Conservation (phyloP, 352 stramenopile species). For the Achlya hypogyna region DNA sequence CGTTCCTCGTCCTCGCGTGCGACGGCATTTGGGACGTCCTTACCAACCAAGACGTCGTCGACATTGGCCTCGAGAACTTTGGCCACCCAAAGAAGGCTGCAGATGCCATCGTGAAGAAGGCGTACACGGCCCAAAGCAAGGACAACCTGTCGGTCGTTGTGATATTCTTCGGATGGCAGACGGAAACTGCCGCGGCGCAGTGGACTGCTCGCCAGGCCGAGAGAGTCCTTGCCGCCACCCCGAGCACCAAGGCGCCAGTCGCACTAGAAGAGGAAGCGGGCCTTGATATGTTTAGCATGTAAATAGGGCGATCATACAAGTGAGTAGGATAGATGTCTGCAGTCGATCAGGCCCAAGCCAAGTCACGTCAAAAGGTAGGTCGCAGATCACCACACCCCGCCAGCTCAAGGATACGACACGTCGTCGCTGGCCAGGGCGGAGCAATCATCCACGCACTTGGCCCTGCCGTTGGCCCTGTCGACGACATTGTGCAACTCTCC, state of each 20-base stretch:
- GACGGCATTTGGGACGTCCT: constrained; percentile 84
- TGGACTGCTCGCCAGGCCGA: background rate
- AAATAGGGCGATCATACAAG: background rate
- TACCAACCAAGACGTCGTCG: constrained; percentile 47
- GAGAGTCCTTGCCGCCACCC: background rate
- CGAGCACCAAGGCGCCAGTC: background rate
- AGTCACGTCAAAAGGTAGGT: too few relatives aligned
- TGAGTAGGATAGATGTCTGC: background rate
- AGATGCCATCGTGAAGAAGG: background rate
- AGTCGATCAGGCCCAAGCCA: too few relatives aligned
- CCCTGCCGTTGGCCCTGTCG: too few relatives aligned
- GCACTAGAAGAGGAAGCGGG: background rate
- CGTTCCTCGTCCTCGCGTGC: constrained; percentile 72
- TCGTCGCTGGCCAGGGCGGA: too few relatives aligned
- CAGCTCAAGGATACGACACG: too few relatives aligned
- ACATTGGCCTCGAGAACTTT: background rate
- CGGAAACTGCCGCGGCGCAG: background rate
- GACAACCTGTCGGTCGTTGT: background rate
- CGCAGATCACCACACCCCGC: too few relatives aligned
- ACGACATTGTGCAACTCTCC: too few relatives aligned
- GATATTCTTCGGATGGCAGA: background rate
- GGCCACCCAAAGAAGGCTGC: background rate
- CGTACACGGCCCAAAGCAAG: background rate
- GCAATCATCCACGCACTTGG: too few relatives aligned
- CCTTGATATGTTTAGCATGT: background rate